Percentiles rank a stretch among this genome's conserved stretches.
Evolutionary conservation across 2,329 filamentous ascomycete species (phyloP).

Genomic region (Nemania abortiva): DNA sequence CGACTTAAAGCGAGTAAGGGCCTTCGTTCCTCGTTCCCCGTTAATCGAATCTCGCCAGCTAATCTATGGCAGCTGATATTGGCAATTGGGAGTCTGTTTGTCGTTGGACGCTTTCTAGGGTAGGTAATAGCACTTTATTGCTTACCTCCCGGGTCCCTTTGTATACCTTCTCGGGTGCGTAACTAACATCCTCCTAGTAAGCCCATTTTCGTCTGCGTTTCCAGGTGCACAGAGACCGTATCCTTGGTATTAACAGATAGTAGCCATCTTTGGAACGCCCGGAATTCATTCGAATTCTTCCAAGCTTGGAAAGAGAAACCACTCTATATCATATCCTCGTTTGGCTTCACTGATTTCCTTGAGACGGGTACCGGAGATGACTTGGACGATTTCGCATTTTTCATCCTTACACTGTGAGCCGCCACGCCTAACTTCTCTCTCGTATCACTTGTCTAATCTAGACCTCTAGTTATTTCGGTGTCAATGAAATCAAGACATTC

Average conservation of each 20-base stretch:
- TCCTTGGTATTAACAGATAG: slow-evolving; percentile 5
- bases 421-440: too few relatives aligned
- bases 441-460: neutral
- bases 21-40: neutral
- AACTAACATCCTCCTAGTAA: slow-evolving; percentile 18
- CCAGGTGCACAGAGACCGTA: neutral
- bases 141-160: neutral
- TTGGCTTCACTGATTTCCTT: slow-evolving; percentile 43
- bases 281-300: slow-evolving; percentile 57
- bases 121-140: too few relatives aligned
- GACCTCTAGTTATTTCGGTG: slow-evolving; percentile 42
- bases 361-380: slow-evolving; percentile 42
- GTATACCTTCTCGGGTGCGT: neutral
- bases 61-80: slow-evolving; percentile 32
- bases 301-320: slow-evolving; percentile 54
- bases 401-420: slow-evolving; percentile 43
- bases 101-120: slow-evolving; percentile 55
- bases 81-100: slow-evolving; percentile 41
- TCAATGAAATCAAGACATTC: slow-evolving; percentile 46
- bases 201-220: neutral
- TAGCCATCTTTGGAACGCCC: slow-evolving; percentile 58
- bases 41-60: neutral
- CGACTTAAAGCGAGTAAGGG: slow-evolving; percentile 41
- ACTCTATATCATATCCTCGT: slow-evolving; percentile 41
- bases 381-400: slow-evolving; percentile 48